Evolutionary conservation across 2,329 filamentous ascomycete species (phyloP).

Genomic region (Ophiostoma ips): DNA sequence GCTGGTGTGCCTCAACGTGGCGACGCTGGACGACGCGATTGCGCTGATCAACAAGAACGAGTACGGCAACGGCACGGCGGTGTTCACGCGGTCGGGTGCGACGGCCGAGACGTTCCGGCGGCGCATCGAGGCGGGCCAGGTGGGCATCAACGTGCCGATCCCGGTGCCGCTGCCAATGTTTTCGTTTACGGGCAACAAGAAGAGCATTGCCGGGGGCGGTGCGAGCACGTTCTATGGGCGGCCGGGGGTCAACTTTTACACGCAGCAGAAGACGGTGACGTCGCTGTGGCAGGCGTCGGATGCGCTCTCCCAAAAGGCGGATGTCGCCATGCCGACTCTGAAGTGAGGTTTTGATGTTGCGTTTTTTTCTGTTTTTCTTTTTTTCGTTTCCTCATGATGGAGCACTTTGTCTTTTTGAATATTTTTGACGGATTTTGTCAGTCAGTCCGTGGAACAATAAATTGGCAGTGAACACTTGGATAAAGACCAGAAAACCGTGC

Average conservation of each 20-base stretch:
- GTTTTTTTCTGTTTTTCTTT: too few relatives aligned
- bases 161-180: slow-evolving; percentile 59
- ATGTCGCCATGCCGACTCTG: slow-evolving; percentile 66
- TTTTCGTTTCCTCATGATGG: too few relatives aligned
- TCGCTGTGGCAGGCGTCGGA: slow-evolving; percentile 79
- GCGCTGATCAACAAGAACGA: slow-evolving; percentile 73
- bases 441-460: too few relatives aligned
- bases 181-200: slow-evolving; percentile 69
- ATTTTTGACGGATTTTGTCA: too few relatives aligned
- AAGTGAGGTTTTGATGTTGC: neutral
- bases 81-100: slow-evolving; percentile 67
- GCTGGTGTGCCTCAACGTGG: slow-evolving; percentile 65
- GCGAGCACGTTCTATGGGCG: slow-evolving; percentile 92
- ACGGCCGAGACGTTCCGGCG: slow-evolving; percentile 67
- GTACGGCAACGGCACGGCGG: slow-evolving; percentile 75
- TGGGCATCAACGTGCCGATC: slow-evolving; percentile 75
- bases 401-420: too few relatives aligned
- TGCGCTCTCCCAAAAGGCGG: slow-evolving; percentile 70
- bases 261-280: slow-evolving; percentile 95
- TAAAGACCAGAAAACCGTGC: too few relatives aligned
- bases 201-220: slow-evolving; percentile 79
- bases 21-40: slow-evolving; percentile 67
- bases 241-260: slow-evolving; percentile 88
- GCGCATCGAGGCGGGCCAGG: slow-evolving; percentile 72
- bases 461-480: too few relatives aligned